phyloP scores from a whole-genome alignment of 177 flowering plant genomes.

The Telopea speciosissima region DNA sequence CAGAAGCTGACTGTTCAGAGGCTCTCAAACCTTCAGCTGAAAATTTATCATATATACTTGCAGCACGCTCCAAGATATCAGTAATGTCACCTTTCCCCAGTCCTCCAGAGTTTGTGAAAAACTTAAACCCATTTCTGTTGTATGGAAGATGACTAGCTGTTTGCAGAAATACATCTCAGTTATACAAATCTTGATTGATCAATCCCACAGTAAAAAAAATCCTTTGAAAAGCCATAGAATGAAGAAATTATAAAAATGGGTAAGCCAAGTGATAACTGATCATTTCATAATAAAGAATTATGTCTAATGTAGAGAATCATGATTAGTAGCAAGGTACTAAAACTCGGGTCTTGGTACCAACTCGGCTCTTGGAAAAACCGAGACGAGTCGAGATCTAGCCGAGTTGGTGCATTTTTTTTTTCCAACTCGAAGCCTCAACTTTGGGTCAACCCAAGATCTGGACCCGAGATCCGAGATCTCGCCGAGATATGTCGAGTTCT shows the following conservation, averaged over 20 bases:
- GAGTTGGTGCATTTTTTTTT: too few species aligned
- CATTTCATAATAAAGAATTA: background rate
- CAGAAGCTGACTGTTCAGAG: conserved; percentile 34
- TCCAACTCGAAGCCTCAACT: too few species aligned
- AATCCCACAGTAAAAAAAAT: background rate
- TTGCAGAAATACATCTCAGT: conserved; percentile 14
- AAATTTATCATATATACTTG: conserved; percentile 49
- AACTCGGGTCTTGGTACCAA: too few species aligned
- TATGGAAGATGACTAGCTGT: conserved; percentile 99
- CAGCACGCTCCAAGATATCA: conserved; percentile 85
- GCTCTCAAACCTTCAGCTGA: conserved; percentile 33
- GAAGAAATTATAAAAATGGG: background rate
- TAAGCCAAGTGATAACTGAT: background rate
- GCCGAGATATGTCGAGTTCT: too few species aligned
- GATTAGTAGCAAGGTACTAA: too few species aligned
- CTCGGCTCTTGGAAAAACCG: too few species aligned
- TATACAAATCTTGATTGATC: background rate
- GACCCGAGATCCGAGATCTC: too few species aligned
- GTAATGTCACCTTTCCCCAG: conserved; percentile 91
- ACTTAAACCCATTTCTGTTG: conserved; percentile 94
- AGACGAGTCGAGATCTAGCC: too few species aligned
- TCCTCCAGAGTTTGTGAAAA: conserved; percentile 91
- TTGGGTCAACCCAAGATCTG: too few species aligned
- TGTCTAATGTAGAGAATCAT: background rate
- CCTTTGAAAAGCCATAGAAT: background rate